These are phyloP conservation scores for Aurantiochytrium sp. DNA, from an alignment of 108 stramenopile species.

Conservation along the genomic window DNA sequence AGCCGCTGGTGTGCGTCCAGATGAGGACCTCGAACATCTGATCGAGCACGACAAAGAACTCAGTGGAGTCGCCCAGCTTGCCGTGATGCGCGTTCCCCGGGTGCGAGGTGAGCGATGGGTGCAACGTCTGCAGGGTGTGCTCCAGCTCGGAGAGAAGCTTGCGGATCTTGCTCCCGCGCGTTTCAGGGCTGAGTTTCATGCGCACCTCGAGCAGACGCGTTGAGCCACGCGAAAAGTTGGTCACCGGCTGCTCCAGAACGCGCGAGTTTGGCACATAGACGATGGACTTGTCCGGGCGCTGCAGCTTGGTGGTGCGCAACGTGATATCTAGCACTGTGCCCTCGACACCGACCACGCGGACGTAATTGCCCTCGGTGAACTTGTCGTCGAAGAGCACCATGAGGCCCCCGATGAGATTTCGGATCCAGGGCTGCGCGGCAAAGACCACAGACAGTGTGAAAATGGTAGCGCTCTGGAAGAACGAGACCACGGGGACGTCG, in stretches of 20 bases:
- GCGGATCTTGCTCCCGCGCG: neutral
- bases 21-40: conserved; percentile 6
- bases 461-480: neutral
- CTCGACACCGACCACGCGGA: neutral
- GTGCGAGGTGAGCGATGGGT: neutral
- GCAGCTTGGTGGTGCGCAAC: neutral
- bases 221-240: conserved; percentile 1
- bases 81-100: neutral
- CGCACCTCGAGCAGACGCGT: conserved; percentile 12
- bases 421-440: conserved; percentile 23
- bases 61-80: neutral
- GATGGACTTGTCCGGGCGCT: neutral
- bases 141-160: neutral
- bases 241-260: conserved; percentile 4
- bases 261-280: neutral
- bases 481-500: conserved; percentile 17
- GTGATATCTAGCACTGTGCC: neutral
- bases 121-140: conserved; percentile 4
- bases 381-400: conserved; percentile 13
- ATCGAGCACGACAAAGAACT: conserved; percentile 24
- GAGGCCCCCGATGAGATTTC: neutral
- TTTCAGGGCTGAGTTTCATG: neutral
- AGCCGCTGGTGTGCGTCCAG: conserved; percentile 7
- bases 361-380: neutral
- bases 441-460: neutral